These are phyloP conservation scores for Smittium culicis DNA, from an alignment of 371 early-diverging fungal genomes.

Conservation along the genomic window DNA sequence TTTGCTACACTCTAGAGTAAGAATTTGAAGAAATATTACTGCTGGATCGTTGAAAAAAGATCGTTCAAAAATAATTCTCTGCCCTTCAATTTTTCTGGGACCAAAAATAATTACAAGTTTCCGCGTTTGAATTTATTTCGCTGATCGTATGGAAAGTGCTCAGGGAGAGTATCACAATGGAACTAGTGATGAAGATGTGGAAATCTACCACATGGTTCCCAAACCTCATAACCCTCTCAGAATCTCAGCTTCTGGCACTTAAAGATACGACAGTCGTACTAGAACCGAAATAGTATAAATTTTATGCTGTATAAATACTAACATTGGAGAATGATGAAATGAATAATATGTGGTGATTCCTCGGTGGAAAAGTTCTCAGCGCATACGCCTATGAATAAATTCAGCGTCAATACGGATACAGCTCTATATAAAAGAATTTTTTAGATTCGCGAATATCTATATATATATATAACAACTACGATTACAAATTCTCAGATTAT, in stretches of 20 bases:
- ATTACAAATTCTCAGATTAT: no score
- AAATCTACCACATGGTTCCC: neutral
- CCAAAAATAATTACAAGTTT: conserved; percentile 14
- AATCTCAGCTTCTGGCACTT: neutral
- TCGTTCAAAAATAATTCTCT: conserved; percentile 24
- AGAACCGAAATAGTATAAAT: neutral
- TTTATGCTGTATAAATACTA: neutral
- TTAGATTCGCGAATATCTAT: neutral
- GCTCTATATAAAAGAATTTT: neutral
- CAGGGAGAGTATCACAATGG: conserved; percentile 3
- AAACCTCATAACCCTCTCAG: neutral
- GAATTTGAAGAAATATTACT: conserved; percentile 15
- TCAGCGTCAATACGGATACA: neutral
- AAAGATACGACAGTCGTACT: neutral
- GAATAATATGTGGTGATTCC: neutral
- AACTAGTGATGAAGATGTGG: conserved; percentile 5
- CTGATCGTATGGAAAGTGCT: conserved; percentile 17
- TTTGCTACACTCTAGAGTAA: conserved; percentile 20
- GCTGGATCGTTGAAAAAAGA: conserved; percentile 15
- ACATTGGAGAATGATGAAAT: neutral
- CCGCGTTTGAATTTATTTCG: conserved; percentile 25
- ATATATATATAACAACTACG: no score
- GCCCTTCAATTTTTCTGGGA: conserved; percentile 14
- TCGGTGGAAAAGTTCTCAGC: neutral
- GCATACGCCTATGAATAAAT: neutral